Base-by-base conservation (phyloP, 2,329 filamentous ascomycete genomes). In the Fusarium coffeatum region DNA sequence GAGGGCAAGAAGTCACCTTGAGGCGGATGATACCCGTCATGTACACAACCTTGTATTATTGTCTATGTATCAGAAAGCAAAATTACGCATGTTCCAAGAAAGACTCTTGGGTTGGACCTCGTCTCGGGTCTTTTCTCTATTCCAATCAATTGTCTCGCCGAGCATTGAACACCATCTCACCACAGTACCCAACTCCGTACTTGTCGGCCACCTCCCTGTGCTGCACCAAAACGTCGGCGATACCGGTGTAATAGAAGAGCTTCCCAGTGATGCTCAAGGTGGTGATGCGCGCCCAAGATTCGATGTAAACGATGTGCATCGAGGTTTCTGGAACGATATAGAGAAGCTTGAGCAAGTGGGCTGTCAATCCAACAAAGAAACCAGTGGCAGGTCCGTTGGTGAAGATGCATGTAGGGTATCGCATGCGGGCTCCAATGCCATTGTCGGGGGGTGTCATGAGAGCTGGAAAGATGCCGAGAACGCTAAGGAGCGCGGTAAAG, bases 311-410 rank as follows among this genome's bases (percentile, higher is more conserved):
- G 12, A 92, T 90, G 67, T 89, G 88, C 82, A 95, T 90, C 68
- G 86, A 86, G 28, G 84, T 80, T 22, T 83, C 78, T 0, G 85
- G 85, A 27, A 82, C 80, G 8, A 83, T 12, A 55, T 72, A 81
- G 34, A 83, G 71, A 13, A 88, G 64, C 74, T 85, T 87, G 49
- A 89, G 74, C 0, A 82, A 2, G 41, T 86, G 83, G 0, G 84
- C 86, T 0, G 82, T 81, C 4, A 88, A 55, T 4, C 84, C 86
- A 49, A 97, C 84, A 37, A 97, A 90, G 65, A 97, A 93, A 2
- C 91, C 93, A 0, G 93, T 97, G 0, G 92, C 95, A 0, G 95
- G 95, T 0, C 95, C 95, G 76, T 98, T 98, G 54, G 92, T 93
- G 56, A 97, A 82, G 56, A 98, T 90, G 4, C 95, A 81, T 74